Percentiles rank a stretch among this genome's conserved stretches.
Conservation (phyloP, 495 filamentous ascomycete genomes). For the Pyronema omphalodes region DNA sequence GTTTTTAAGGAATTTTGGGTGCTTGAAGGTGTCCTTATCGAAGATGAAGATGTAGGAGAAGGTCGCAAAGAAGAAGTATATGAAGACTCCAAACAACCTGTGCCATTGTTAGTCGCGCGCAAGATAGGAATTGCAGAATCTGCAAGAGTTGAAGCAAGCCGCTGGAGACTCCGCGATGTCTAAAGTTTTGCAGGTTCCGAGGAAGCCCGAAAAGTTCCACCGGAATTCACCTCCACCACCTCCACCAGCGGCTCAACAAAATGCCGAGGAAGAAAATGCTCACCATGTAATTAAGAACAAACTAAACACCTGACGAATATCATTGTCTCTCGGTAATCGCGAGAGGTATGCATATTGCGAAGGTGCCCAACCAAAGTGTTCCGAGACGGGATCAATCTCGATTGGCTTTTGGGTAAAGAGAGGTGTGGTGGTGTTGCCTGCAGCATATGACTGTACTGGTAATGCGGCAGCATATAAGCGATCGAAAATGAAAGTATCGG, state of each 20-base stretch:
- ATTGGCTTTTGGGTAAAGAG: conserved; percentile 32
- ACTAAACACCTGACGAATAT: conserved; percentile 55
- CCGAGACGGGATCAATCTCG: conserved; percentile 53
- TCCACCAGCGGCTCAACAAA: not conserved
- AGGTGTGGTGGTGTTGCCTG: conserved; percentile 19
- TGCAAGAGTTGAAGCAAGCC: not conserved
- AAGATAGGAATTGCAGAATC: too few relatives aligned
- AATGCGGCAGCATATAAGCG: conserved; percentile 53
- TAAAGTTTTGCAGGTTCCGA: too few relatives aligned
- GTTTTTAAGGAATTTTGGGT: conserved; percentile 91
- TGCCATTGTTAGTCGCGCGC: not conserved
- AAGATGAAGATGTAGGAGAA: conserved; percentile 86
- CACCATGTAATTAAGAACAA: conserved; percentile 79
- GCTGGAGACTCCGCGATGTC: not conserved
- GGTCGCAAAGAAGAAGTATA: conserved; percentile 71
- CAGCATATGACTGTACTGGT: conserved; percentile 30
- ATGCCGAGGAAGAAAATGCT: conserved; percentile 12
- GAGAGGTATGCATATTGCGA: conserved; percentile 67
- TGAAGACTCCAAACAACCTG: conserved; percentile 65
- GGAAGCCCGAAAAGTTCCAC: not conserved
- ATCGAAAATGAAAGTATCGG: conserved; percentile 73
- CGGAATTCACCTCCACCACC: too few relatives aligned
- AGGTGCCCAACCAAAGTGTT: conserved; percentile 51
- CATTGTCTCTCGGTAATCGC: conserved; percentile 59
- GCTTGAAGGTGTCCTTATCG: conserved; percentile 72